Base-by-base conservation (phyloP, 805 yeast species). In the Scheffersomyces ergatensis region DNA sequence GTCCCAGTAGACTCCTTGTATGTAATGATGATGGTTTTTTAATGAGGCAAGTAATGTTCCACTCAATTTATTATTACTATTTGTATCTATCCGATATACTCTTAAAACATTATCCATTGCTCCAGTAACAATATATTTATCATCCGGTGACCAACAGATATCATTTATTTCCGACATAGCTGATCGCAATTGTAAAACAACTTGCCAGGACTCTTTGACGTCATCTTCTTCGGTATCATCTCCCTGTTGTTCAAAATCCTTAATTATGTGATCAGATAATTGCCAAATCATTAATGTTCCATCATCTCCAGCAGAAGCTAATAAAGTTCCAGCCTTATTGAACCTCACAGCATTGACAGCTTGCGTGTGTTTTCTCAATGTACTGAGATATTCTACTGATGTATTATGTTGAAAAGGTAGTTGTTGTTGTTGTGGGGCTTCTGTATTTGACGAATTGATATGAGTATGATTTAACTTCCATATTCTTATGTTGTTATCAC, bases 1-100 rank as follows among this genome's bases (percentile, higher is more conserved):
- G 58, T 93, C 99, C 98, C 98, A 93, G 0, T 85, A 72, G 4
- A 93, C 92, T 2, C 99, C 99, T 62, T 93, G 99, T 2, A 93
- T 95, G 52, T 88, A 92, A 60, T 90, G 96, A 35, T 70, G 69
- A 61, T 93, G 98, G 43, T 85, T 88, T 5, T 78, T 78, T 44
- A 83, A 69, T 49, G 80, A 83, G 20, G 70, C 60, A 0, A 84
- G 67, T 49, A 80, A 76, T 23, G 68, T 65, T 0, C 92, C 93
- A 2, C 72, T 72, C 1, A 58, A 53, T 4, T 76, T 78, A 46
- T 76, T 74, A 14, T 14, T 34, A 3, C 13, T 7, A 16, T 13
- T 12, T 17, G 9, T 13, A 7, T 42, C 33, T 4, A 39, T 19
- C 15, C 38, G 39, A 53, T 82, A 88, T 0, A 92, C 72, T 35